Conservation (phyloP, 2,329 filamentous ascomycete species). For the Dryadomyces quercivorus region DNA sequence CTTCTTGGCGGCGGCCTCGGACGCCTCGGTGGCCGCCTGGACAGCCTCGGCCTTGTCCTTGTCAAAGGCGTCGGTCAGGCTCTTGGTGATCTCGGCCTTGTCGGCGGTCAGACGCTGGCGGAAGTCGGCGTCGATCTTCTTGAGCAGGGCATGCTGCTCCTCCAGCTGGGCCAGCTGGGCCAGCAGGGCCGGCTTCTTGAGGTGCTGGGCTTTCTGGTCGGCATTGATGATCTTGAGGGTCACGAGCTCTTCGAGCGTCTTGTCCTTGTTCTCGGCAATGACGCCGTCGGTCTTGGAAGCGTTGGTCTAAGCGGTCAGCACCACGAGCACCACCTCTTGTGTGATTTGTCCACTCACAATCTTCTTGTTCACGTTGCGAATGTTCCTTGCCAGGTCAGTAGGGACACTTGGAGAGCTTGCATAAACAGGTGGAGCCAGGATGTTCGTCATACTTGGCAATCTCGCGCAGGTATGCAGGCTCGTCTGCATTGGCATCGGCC, state of each 20-base stretch:
- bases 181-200: conserved; percentile 64
- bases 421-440: neutral
- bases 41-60: conserved; percentile 41
- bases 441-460: conserved; percentile 59
- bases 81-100: conserved; percentile 49
- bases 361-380: conserved; percentile 91
- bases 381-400: conserved; percentile 45
- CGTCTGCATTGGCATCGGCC: conserved; percentile 43
- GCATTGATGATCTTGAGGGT: conserved; percentile 61
- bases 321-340: neutral
- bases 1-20: conserved; percentile 39
- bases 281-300: conserved; percentile 61
- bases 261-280: conserved; percentile 55
- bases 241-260: conserved; percentile 63
- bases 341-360: conserved; percentile 49
- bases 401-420: neutral
- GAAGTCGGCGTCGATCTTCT: conserved; percentile 64
- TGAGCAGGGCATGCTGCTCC: conserved; percentile 62
- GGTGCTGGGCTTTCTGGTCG: conserved; percentile 65
- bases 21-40: conserved; percentile 42
- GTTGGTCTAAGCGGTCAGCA: conserved; percentile 38
- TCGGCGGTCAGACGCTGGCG: conserved; percentile 45
- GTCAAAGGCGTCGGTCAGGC: conserved; percentile 36
- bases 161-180: conserved; percentile 57
- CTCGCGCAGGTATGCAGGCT: conserved; percentile 76